Base-by-base conservation (phyloP, 1,284 basidiomycete species). In the Wallemia ichthyophaga region DNA sequence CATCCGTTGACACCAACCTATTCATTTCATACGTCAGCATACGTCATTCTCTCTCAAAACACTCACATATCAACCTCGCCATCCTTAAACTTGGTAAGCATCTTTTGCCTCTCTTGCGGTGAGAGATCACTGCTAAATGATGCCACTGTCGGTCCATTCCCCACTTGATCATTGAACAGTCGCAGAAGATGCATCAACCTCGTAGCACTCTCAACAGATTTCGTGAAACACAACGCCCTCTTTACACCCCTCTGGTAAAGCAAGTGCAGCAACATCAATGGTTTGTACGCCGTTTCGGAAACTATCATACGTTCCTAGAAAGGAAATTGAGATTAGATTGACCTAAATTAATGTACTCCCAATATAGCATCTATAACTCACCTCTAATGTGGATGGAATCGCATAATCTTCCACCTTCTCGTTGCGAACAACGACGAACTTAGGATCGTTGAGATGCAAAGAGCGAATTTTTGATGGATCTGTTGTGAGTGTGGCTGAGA, bases 401-500 rank as follows among this genome's bases (percentile, higher is more conserved):
- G 81, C 80, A 67, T 89, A 94, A 62, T 77, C 78, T 68, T 85
- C 83, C 71, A 76, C 78, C 25, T 76, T 75, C 26, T 65, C 61
- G 25, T 67, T 64, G 56, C 82, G 83, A 11, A 98, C 82, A 54
- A 92, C 78, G 63, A 92, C 84, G 70, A 94, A 98, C 65, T 84
- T 82, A 0, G 92, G 85, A 60, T 84, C 72, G 58, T 78, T 73
- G 24, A 99, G 73, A 27, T 81, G 78, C 26, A 98, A 74, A 0
- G 85, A 79, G 0, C 82, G 80, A 56, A 98, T 82, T 67, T 89
- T 92, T 25, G 83, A 81, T 0, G 94, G 92, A 70, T 98, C 91
- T 5, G 83, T 78, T 0, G 89, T 95, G 24, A 98, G 75, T 0
- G 94, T 99, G 0, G 94, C 94, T 1, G 91, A 95, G 71, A 98